Percentiles rank a stretch among this genome's conserved stretches.
Evolutionary conservation across 2,329 filamentous ascomycete genomes (phyloP).

Genomic region (Ceratocystis alfenasii): DNA sequence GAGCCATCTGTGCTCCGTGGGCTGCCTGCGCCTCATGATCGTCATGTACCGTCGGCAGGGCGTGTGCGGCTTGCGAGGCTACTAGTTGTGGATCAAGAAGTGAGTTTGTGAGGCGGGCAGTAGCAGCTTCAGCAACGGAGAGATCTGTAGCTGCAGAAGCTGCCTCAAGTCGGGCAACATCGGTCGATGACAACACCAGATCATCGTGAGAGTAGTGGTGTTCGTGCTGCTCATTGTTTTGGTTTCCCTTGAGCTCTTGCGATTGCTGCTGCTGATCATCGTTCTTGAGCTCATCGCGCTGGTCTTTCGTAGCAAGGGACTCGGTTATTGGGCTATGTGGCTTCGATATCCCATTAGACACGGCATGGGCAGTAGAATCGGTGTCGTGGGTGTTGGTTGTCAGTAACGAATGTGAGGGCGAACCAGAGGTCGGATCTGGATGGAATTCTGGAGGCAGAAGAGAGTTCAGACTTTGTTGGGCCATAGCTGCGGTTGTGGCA

Average conservation of each 20-base stretch:
- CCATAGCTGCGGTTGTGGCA: constrained; percentile 25
- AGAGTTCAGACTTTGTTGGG: constrained; percentile 16
- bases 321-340: constrained; percentile 6
- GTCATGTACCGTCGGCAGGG: constrained; percentile 4
- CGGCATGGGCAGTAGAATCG: constrained; percentile 5
- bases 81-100: constrained; percentile 43
- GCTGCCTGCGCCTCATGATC: constrained; percentile 5
- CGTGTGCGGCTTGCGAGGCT: constrained; percentile 10
- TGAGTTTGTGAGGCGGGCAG: constrained; percentile 43
- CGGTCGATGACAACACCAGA: constrained; percentile 8
- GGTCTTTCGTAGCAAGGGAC: neutral
- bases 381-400: constrained; percentile 11
- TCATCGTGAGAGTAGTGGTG: constrained; percentile 13
- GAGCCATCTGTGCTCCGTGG: neutral
- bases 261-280: neutral
- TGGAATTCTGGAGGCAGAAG: constrained; percentile 19
- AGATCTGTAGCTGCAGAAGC: constrained; percentile 9
- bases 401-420: constrained; percentile 10
- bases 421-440: neutral
- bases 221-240: neutral
- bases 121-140: constrained; percentile 42
- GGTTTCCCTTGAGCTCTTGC: neutral
- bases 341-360: neutral
- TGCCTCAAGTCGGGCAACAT: constrained; percentile 10
- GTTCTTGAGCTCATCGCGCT: neutral